Evolutionary conservation across 805 yeast genomes (phyloP), one percentile per base, ranked within the genome.

Genomic region (Candida wancherniae): DNA sequence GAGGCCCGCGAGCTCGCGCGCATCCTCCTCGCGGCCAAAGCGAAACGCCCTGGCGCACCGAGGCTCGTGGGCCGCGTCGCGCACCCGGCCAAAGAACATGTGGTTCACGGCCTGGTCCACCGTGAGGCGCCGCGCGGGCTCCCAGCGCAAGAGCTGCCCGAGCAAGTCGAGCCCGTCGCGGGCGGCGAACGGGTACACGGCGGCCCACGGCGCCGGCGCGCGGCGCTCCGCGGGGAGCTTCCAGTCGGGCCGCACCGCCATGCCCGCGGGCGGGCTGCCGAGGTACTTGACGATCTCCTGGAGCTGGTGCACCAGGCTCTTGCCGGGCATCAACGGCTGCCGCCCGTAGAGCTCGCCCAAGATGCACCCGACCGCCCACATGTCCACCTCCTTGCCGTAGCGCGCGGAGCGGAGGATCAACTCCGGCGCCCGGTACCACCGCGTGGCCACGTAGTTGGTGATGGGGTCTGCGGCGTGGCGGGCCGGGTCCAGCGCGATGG

Each of bases 391-490:
- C 33, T 81, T 81, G 3, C 77, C 70, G 50, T 85, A 85, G 11
- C 45, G 48, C 30, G 66, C 69, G 34, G 71, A 67, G 8, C 83
- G 70, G 19, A 87, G 56, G 25, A 88, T 73, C 28, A 88, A 65
- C 49, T 88, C 97, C 0, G 97, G 97, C 0, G 97, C 96, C 26
- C 97, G 67, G 50, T 88, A 88, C 95, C 96, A 88, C 36, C 97
- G 62, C 0, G 97, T 88, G 0, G 96, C 96, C 15, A 88, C 96
- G 51, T 88, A 88, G 45, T 77, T 80, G 8, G 94, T 84, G 16
- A 84, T 83, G 10, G 72, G 66, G 21, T 36, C 40, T 5, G 35
- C 34, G 18, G 61, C 48, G 7, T 34, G 38, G 3, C 61, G 39
- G 22, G 53, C 59, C 10, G 63, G 55, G 29, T 54, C 58, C 38